Evolutionary conservation across 2,329 filamentous ascomycete species (phyloP), one percentile per base, ranked within the genome.

Genomic region (Atkinsonella texensis): DNA sequence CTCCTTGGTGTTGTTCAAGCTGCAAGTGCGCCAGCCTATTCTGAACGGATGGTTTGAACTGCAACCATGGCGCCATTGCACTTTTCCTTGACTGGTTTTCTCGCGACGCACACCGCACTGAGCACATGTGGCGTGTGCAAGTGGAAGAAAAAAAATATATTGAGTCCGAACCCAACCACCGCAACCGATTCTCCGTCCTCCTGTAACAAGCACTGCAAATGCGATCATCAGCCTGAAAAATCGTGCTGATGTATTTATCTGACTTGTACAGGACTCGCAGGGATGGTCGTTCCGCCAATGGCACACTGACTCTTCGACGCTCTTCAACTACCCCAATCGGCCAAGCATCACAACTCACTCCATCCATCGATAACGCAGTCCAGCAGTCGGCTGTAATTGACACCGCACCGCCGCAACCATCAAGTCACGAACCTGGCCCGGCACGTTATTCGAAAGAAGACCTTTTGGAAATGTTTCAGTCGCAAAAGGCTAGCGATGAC

Each of bases 381-480:
- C 70, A 71, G 62, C 65, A 62, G 54, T 66, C 69, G 15, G 55
- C 46, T 48, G 53, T 57, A 52, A 63, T 53, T 20, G 57, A 75
- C 55, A 58, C 69, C 60, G 60, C 66, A 55, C 58, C 62, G 57
- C 62, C 66, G 55, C 63, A 61, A 45, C 58, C 59, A 44, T 53
- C 59, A 35, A 59, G 54, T 40, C 61, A 65, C 53, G 68, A 70
- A 43, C 46, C 61, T 31, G 67, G 70, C 59, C 67, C 80, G 42
- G 69, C 74, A 54, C 82, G 85, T 59, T 95, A 94, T 68, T 81
- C 81, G 56, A 87, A 84, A 66, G 87, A 90, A 2, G 81, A 94
- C 57, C 73, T 96, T 55, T 73, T 95, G 53, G 79, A 83, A 52
- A 78, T 95, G 57, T 91, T 81, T 68, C 80, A 77, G 59, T 57